A percentile compares a stretch with the other conserved stretches of the same genome.
Evolutionary conservation across 2,329 filamentous ascomycete species (phyloP).

Genomic region (Microdochium bolleyi): DNA sequence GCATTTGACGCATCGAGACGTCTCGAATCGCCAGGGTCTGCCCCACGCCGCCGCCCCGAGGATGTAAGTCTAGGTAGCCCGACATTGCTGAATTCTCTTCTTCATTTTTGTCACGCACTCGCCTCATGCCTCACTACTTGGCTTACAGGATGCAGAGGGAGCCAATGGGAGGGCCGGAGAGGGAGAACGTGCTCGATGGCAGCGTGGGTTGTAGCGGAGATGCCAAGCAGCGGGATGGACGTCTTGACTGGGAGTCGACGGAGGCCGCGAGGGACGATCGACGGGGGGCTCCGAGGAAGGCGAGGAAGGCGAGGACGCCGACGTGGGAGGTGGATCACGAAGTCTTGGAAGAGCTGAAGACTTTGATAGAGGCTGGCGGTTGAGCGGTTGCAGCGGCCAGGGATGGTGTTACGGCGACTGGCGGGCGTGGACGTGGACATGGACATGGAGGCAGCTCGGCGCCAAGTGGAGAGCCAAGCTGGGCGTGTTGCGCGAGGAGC

Average conservation of each 20-base stretch:
- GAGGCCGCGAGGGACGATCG: neutral
- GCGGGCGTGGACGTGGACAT: no score
- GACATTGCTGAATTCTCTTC: neutral
- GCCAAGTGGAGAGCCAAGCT: no score
- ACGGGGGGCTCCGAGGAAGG: neutral
- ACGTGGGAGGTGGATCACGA: no score
- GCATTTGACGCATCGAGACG: neutral
- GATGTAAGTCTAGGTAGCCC: neutral
- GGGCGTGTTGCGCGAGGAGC: no score
- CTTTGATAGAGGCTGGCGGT: no score
- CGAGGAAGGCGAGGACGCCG: neutral
- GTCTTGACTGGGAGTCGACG: neutral
- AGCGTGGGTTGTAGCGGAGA: neutral
- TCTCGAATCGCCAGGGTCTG: no score
- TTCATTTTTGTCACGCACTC: neutral
- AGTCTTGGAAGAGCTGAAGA: no score
- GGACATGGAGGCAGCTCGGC: no score
- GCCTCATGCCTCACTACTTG: neutral
- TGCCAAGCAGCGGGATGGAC: neutral
- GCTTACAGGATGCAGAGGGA: neutral
- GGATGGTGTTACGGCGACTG: no score
- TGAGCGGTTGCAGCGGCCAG: no score
- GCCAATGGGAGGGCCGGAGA: neutral
- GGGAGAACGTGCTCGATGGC: neutral
- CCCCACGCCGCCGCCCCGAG: no score